A percentile compares a stretch with the other conserved stretches of the same genome.
Evolutionary conservation across 768 basidiomycete species (phyloP).

Genomic region (Termitomyces sp.): DNA sequence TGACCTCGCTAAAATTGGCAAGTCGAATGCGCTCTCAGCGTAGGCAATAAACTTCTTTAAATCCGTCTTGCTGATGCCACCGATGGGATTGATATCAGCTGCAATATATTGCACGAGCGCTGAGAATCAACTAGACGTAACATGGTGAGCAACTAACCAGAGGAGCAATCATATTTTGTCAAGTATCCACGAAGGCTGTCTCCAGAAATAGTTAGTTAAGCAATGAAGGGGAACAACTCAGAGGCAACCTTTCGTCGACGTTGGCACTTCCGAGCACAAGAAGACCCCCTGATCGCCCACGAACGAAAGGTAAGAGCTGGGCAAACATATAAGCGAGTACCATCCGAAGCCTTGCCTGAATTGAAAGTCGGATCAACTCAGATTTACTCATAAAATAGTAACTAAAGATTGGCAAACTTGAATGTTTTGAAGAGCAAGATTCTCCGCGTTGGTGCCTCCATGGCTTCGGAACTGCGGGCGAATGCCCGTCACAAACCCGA

Average conservation of each 20-base stretch:
- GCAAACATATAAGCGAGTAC: constrained; percentile 93
- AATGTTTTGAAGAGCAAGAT: constrained; percentile 95
- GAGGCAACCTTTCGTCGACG: constrained; percentile 85
- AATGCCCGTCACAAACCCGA: constrained; percentile 68
- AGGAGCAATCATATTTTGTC: constrained; percentile 97
- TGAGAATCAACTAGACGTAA: not conserved
- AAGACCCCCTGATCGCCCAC: constrained; percentile 78
- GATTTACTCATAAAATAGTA: not conserved
- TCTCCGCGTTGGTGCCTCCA: constrained; percentile 85
- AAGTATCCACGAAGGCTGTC: constrained; percentile 87
- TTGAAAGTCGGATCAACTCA: not conserved
- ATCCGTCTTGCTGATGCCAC: constrained; percentile 96
- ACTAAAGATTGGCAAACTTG: constrained; percentile 43
- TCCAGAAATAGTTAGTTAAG: not conserved
- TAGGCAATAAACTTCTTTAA: constrained; percentile 93
- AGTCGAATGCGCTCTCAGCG: constrained; percentile 69
- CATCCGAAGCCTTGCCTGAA: constrained; percentile 87
- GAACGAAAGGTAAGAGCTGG: constrained; percentile 88
- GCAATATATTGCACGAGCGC: constrained; percentile 1
- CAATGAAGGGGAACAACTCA: not conserved
- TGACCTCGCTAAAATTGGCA: constrained; percentile 79
- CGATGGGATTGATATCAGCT: constrained; percentile 99
- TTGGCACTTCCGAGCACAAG: constrained; percentile 97
- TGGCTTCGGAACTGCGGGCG: constrained; percentile 72
- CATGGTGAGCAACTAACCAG: constrained; percentile 38